Base-by-base conservation (phyloP, 768 basidiomycete genomes). In the Russula griseocarnosa region DNA sequence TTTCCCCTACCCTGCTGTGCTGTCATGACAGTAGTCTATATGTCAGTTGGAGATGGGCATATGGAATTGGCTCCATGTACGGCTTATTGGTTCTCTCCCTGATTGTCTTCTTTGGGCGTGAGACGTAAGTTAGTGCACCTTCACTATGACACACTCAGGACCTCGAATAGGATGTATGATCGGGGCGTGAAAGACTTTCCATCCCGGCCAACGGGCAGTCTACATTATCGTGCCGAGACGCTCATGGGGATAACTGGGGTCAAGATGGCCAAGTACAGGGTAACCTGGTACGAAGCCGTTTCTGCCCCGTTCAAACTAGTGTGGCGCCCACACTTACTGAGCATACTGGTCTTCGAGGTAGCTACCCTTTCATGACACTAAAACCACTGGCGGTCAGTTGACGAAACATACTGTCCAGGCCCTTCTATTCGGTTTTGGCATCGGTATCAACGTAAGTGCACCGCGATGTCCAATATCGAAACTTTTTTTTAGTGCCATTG, bases 1-100 rank as follows among this genome's bases (percentile, higher is more conserved):
- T 16, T 8, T 63, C 20, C 68, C 22, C 63, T 58, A 22, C 8
- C 38, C 16, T 1, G 28, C 36, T 16, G 9, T 2, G 28, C 1
- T 30, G 47, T 40, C 2, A 40, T 55, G 22, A 46, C 38, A 52
- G 52, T n/a, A 18, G 24, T 34, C 1, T 11, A 34, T 13, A n/a
- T 38, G 10, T 46, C 52, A 80, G 77, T 56, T 87, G 83, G 83
- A 73, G 85, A 51, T 87, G 86, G 86, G 78, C 85, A 22, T 88
- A 88, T 63, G 86, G 84, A 18, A 83, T 85, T 40, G 87, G 83
- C 0, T 82, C 79, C 34, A 80, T 87, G 22, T 88, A 87, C 69
- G 76, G 77, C 5, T 74, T 76, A 2, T 65, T 85, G 20, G 84
- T 88, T 6, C 77, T 87, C 8, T 52, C 80, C 10, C 69, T 87